phyloP scores from a whole-genome alignment of 352 stramenopile genomes.

The Pythium folliculosum region DNA sequence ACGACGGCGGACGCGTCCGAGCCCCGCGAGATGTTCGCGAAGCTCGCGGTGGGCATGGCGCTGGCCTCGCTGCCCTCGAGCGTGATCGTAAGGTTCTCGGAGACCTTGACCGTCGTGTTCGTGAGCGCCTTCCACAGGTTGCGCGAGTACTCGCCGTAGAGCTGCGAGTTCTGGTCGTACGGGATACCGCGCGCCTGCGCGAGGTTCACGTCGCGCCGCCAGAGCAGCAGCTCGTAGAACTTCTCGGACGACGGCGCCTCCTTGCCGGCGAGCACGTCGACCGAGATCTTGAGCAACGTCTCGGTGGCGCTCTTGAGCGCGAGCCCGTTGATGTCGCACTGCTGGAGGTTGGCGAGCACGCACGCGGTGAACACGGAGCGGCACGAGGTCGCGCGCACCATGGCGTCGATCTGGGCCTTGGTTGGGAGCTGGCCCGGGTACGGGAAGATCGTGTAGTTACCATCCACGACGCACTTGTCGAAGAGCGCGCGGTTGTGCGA shows the following conservation, averaged over 20 bases:
- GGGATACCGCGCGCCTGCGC: slow-evolving; percentile 42
- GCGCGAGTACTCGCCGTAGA: slow-evolving; percentile 45
- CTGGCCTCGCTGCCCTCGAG: slow-evolving; percentile 30
- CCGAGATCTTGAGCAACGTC: slow-evolving; percentile 62
- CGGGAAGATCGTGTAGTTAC: slow-evolving; percentile 67
- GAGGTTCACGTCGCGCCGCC: slow-evolving; percentile 53
- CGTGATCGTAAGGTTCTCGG: slow-evolving; percentile 45
- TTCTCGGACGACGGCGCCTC: slow-evolving; percentile 37
- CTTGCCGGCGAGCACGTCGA: slow-evolving; percentile 43
- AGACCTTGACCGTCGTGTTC: slow-evolving; percentile 39
- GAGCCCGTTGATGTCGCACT: slow-evolving; percentile 55
- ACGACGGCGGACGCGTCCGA: slow-evolving; percentile 25
- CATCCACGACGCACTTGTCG: slow-evolving; percentile 51
- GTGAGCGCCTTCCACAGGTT: slow-evolving; percentile 38
- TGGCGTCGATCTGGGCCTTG: slow-evolving; percentile 47
- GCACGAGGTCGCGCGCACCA: slow-evolving; percentile 50
- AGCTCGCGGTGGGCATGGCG: slow-evolving; percentile 19
- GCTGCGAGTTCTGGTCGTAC: slow-evolving; percentile 45
- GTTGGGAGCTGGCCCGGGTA: slow-evolving; percentile 51
- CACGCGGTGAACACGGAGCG: slow-evolving; percentile 60
- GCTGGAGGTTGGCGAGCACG: slow-evolving; percentile 44
- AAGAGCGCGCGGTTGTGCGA: slow-evolving; percentile 57
- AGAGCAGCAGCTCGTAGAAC: slow-evolving; percentile 56
- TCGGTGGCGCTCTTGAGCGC: slow-evolving; percentile 50
- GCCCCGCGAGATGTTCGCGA: slow-evolving; percentile 26